Evolutionary conservation across 192 early-diverging fungal species (phyloP), one percentile per base, ranked within the genome.

Genomic region (Coemansia sp.): DNA sequence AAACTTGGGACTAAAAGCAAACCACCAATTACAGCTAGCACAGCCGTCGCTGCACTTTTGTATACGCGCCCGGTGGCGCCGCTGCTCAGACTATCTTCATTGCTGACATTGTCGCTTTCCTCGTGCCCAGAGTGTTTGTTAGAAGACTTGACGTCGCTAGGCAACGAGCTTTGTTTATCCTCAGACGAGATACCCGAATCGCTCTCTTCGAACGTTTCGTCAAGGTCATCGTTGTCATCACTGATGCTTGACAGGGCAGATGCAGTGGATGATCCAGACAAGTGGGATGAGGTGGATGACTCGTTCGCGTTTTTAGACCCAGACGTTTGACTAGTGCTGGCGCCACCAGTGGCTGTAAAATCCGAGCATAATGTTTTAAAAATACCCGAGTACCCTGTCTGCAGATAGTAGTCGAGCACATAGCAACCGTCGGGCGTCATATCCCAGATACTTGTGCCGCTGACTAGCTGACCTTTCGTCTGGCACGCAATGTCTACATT

Each of bases 351-450:
- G 9, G 7, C 19, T 6, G 52, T 39, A 30, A 37, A 49, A 1
- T 56, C 43, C 0, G 25, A 22, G 30, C 71, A 68, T 11, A 64
- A 30, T 3, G 61, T 51, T 41, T 45, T 68, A 22, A 74, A 74
- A 8, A 64, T 61, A 0, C 37, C 14, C 2, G 57, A 64, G 38
- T 51, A 57, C 0, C 73, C 73, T 0, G 73, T 76, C 33, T 45
- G 51, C 24, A 81, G 44, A 46, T 81, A 81, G 50, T 73, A 81
- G 58, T 81, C 79, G 0, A 66, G 42, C 10, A 75, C 64, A 22
- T 77, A 81, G 60, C 79, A 81, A 50, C 63, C 66, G 25, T 81
- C 79, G 7, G 34, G 73, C 0, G 79, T 81, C 40, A 42, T 55
- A 34, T 78, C 79, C 79, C 73, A 81, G 27, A 81, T 51, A 14